These are phyloP conservation scores for Calycina herbarum DNA, from an alignment of 2,329 filamentous ascomycete genomes.

Conservation along the genomic window DNA sequence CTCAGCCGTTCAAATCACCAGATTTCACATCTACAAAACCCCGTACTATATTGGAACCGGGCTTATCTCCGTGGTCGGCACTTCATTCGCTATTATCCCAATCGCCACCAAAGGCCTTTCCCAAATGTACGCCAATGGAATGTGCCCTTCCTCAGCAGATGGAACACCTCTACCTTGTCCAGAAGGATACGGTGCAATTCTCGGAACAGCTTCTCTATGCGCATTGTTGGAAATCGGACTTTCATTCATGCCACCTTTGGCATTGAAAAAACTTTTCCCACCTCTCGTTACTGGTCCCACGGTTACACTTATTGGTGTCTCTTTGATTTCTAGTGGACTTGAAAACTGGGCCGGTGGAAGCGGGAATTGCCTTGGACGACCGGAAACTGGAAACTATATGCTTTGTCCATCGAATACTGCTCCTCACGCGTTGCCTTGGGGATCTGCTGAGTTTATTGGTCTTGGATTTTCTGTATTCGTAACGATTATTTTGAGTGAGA, in stretches of 20 bases:
- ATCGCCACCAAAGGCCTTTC: slow-evolving; percentile 69
- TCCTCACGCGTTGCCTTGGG: slow-evolving; percentile 74
- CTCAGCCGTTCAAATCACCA: slow-evolving; percentile 73
- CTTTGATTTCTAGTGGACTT: slow-evolving; percentile 70
- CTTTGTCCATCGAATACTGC: slow-evolving; percentile 67
- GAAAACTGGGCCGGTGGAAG: slow-evolving; percentile 76
- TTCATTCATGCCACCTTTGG: slow-evolving; percentile 69
- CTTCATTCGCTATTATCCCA: slow-evolving; percentile 75
- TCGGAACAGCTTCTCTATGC: slow-evolving; percentile 69
- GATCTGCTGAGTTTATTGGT: slow-evolving; percentile 74
- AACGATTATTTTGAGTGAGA: slow-evolving; percentile 77
- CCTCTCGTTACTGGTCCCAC: slow-evolving; percentile 77
- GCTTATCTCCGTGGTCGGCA: slow-evolving; percentile 75
- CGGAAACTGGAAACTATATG: slow-evolving; percentile 53
- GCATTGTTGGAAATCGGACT: slow-evolving; percentile 69
- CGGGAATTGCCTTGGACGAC: slow-evolving; percentile 55
- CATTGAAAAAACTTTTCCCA: slow-evolving; percentile 72
- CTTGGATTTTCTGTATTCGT: slow-evolving; percentile 79
- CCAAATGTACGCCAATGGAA: slow-evolving; percentile 78
- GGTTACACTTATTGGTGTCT: slow-evolving; percentile 71
- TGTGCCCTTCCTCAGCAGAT: slow-evolving; percentile 50
- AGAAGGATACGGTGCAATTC: slow-evolving; percentile 70
- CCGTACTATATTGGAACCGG: slow-evolving; percentile 77
- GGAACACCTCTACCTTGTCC: slow-evolving; percentile 71
- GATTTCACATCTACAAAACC: slow-evolving; percentile 71